These are phyloP conservation scores for Termitomyces sp. DNA, from an alignment of 768 basidiomycete species.

Conservation along the genomic window DNA sequence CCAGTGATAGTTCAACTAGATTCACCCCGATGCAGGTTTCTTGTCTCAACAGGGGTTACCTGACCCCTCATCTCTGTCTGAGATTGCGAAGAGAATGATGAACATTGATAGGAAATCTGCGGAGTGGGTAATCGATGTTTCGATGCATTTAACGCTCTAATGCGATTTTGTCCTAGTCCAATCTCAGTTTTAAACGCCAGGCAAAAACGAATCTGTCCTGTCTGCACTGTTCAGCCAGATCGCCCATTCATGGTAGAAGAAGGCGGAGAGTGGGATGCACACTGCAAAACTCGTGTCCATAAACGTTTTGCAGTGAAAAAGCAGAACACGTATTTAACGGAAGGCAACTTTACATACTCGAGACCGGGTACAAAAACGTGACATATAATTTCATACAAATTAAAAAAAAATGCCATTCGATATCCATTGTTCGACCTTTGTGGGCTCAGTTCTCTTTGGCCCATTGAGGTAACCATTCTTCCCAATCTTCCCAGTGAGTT, in stretches of 20 bases:
- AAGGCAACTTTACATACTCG: too few species aligned
- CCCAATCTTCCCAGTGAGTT: constrained; percentile 36
- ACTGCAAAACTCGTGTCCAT: constrained; percentile 56
- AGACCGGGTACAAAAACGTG: background rate
- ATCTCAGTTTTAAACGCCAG: constrained; percentile 49
- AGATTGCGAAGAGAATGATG: constrained; percentile 51
- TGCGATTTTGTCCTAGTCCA: constrained; percentile 41
- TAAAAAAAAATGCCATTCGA: background rate
- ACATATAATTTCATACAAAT: too few species aligned
- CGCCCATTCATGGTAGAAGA: constrained; percentile 68
- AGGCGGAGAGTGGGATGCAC: constrained; percentile 50
- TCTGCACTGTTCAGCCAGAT: constrained; percentile 55
- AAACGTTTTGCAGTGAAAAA: constrained; percentile 37
- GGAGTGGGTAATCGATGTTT: constrained; percentile 30
- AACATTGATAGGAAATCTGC: constrained; percentile 38
- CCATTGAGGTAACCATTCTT: constrained; percentile 50
- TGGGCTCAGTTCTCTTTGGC: constrained; percentile 29
- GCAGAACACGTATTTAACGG: too few species aligned
- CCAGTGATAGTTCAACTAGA: too few species aligned
- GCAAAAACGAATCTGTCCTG: constrained; percentile 53
- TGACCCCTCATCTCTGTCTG: constrained; percentile 54
- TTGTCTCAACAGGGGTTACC: constrained; percentile 45
- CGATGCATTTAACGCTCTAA: constrained; percentile 1
- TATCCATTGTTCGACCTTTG: too few species aligned
- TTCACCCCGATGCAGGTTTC: constrained; percentile 46